Conservation (phyloP, 805 yeast genomes). For the Grigorovia humatica region DNA sequence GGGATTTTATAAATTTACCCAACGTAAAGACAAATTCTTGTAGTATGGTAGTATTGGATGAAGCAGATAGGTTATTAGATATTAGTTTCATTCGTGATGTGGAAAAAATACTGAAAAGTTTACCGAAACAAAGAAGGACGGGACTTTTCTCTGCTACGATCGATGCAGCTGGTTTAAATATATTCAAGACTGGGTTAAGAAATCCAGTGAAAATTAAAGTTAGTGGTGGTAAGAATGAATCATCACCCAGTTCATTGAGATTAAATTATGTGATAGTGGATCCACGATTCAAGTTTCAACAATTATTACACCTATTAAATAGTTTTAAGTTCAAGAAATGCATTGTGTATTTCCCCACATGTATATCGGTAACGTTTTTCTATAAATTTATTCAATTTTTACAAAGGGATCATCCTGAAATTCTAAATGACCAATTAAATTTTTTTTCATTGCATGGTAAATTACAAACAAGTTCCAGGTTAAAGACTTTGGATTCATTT, state of each 20-base stretch:
- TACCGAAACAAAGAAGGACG: slow-evolving; percentile 88
- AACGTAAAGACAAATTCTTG: slow-evolving; percentile 52
- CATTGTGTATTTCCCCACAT: slow-evolving; percentile 88
- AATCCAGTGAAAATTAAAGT: slow-evolving; percentile 87
- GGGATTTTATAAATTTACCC: slow-evolving; percentile 56
- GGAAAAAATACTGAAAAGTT: slow-evolving; percentile 48
- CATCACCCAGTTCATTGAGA: slow-evolving; percentile 53
- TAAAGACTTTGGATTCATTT: slow-evolving; percentile 59
- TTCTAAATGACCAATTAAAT: slow-evolving; percentile 25
- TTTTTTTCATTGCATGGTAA: slow-evolving; percentile 86
- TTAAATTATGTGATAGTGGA: slow-evolving; percentile 50
- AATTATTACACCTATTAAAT: slow-evolving; percentile 42
- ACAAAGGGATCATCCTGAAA: slow-evolving; percentile 12
- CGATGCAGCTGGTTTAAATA: slow-evolving; percentile 64
- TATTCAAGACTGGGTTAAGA: slow-evolving; percentile 82
- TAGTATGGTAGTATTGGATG: slow-evolving; percentile 75
- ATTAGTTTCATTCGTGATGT: slow-evolving; percentile 62
- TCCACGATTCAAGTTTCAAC: slow-evolving; percentile 52
- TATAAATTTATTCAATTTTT: slow-evolving; percentile 44
- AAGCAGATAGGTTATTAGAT: slow-evolving; percentile 85
- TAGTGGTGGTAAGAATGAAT: slow-evolving; percentile 34
- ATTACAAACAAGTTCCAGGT: slow-evolving; percentile 66
- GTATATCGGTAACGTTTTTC: slow-evolving; percentile 72
- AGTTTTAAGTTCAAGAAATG: slow-evolving; percentile 59
- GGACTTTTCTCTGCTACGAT: slow-evolving; percentile 94